Percentiles rank a stretch among this genome's conserved stretches.
These are phyloP conservation scores for Galerina sulciceps DNA, from an alignment of 768 basidiomycete genomes.

Conservation along the genomic window DNA sequence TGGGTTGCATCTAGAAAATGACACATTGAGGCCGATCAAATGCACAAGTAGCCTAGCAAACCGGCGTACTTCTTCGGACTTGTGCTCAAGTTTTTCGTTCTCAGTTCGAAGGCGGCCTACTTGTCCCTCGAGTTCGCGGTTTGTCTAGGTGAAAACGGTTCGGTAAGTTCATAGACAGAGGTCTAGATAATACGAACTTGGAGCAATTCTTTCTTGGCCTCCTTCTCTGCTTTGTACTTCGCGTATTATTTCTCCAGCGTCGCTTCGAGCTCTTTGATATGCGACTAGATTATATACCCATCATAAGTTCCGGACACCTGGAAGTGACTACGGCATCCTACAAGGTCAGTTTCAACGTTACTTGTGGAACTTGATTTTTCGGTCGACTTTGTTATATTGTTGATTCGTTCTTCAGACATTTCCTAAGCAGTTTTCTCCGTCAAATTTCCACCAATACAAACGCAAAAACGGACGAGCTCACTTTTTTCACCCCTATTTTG, in stretches of 20 bases:
- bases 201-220: neutral
- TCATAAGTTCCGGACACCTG: too few species aligned
- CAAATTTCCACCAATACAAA: neutral
- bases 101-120: neutral
- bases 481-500: neutral
- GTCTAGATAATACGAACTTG: neutral
- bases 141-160: neutral
- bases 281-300: too few species aligned
- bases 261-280: constrained; percentile 3
- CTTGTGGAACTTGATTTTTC: neutral
- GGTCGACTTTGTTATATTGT: neutral
- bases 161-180: neutral
- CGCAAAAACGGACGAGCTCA: neutral
- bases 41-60: too few species aligned
- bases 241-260: constrained; percentile 11
- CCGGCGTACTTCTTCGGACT: too few species aligned
- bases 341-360: neutral
- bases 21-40: too few species aligned
- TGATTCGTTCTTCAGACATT: neutral
- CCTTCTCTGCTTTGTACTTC: constrained; percentile 9
- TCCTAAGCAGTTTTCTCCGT: too few species aligned
- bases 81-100: neutral
- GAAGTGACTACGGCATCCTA: neutral
- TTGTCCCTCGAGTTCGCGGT: neutral
- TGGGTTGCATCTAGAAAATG: too few species aligned